These are phyloP conservation scores for Ustilago curta DNA, from an alignment of 1,284 basidiomycete genomes.

Conservation along the genomic window DNA sequence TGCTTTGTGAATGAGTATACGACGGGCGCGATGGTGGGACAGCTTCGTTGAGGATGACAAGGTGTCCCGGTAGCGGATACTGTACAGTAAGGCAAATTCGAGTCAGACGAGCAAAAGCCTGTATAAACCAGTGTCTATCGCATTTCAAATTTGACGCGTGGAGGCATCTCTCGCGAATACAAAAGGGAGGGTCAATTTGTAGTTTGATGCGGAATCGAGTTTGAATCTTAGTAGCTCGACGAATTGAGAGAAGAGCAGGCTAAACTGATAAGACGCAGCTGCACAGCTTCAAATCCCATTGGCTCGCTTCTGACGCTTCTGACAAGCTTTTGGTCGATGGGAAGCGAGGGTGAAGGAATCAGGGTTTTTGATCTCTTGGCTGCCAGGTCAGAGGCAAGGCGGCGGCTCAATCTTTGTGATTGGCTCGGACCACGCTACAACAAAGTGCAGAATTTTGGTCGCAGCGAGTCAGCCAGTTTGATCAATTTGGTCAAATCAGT, in stretches of 20 bases:
- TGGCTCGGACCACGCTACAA: conserved; percentile 22
- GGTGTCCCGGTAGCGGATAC: neutral
- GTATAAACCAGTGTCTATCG: conserved; percentile 15
- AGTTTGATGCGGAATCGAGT: neutral
- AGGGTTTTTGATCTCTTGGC: conserved; percentile 1
- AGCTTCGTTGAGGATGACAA: neutral
- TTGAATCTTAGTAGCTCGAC: neutral
- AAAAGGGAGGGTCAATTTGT: conserved; percentile 9
- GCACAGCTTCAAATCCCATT: neutral
- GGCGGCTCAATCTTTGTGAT: neutral
- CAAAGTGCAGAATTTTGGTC: neutral
- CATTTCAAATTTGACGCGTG: conserved; percentile 14
- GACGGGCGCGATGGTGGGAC: neutral
- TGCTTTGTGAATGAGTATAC: neutral
- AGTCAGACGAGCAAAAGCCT: conserved; percentile 19
- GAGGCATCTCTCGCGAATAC: conserved; percentile 10
- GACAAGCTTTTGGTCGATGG: conserved; percentile 7
- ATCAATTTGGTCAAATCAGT: neutral
- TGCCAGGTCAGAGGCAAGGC: neutral
- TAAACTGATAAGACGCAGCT: conserved; percentile 32
- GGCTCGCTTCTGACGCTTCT: conserved; percentile 4
- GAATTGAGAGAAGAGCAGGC: conserved; percentile 15
- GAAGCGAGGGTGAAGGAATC: conserved; percentile 16
- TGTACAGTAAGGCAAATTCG: conserved; percentile 6
- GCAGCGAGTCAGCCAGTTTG: conserved; percentile 4